Base-by-base conservation (phyloP, 2,329 filamentous ascomycete genomes). In the Stagonosporopsis rhizophila region DNA sequence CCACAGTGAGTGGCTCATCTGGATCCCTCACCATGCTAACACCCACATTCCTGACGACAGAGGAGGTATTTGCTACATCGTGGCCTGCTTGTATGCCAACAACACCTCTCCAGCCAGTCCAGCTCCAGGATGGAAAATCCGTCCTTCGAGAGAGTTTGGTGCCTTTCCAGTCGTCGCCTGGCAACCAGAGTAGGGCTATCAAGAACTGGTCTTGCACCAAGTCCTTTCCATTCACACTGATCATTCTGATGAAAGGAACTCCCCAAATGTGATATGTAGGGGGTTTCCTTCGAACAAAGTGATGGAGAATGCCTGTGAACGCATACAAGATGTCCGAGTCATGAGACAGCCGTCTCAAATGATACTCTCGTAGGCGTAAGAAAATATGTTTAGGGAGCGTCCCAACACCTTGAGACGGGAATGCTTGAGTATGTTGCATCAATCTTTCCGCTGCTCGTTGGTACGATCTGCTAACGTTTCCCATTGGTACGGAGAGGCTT, bases 111-210 rank as follows among this genome's bases (percentile, higher is more conserved):
- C 40, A 52, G 9, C 48, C 48, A 4, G 15, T 23, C 48, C 48
- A 52, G 17, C 48, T 52, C 48, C 48, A 52, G 11, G 48, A 52
- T 14, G 40, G 48, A 14, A 52, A 52, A 2, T 28, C 15, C 1
- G 7, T 17, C 22, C 48, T 52, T 20, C 40, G 15, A 23, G 32
- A 17, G 11, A 52, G 23, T 14, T 23, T 44, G 9, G 28, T 20
- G 11, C 40, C 23, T 44, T 52, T 38, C 22, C 39, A 28, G 22
- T 52, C 32, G 7, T 22, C 30, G 7, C 19, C 20, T 12, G 40
- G 48, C 9, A 38, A 6, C 48, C 48, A 52, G 14, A 52, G 40
- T 22, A 52, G 27, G 20, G 48, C 39, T 11, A 32, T 7, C 12
- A 44, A 15, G 32, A 52, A 52, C 3, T 20, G 15, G 19, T 23